These are phyloP conservation scores for Auriculariales sp. DNA, from an alignment of 768 basidiomycete genomes.

Conservation along the genomic window DNA sequence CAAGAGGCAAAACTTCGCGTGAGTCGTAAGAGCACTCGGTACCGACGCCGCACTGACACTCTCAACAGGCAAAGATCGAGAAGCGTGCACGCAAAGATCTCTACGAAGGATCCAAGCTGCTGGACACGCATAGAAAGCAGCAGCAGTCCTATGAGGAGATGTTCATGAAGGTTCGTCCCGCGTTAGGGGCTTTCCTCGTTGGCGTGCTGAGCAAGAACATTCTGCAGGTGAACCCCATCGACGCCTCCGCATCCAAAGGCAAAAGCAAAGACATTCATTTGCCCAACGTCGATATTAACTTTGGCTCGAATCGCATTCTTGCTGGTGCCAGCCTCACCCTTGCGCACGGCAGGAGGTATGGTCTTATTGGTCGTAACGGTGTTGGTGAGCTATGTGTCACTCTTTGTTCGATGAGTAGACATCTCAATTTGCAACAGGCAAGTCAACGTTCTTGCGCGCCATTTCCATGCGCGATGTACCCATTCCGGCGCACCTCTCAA, in stretches of 20 bases:
- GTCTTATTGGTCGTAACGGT: constrained; percentile 83
- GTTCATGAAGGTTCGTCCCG: constrained; percentile 76
- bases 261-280: constrained; percentile 97
- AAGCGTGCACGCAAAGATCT: constrained; percentile 82
- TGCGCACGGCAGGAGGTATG: constrained; percentile 80
- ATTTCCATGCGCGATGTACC: constrained; percentile 92
- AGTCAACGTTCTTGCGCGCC: constrained; percentile 88
- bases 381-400: constrained; percentile 5
- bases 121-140: constrained; percentile 87
- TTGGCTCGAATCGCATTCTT: constrained; percentile 87
- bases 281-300: constrained; percentile 89
- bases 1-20: constrained; percentile 93
- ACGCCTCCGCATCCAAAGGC: constrained; percentile 64
- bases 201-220: background rate
- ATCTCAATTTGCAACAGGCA: constrained; percentile 35
- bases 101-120: constrained; percentile 91
- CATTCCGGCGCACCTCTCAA: constrained; percentile 88
- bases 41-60: constrained; percentile 1
- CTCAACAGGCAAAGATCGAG: constrained; percentile 78
- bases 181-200: background rate
- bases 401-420: background rate
- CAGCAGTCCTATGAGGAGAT: constrained; percentile 97
- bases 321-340: constrained; percentile 78
- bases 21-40: constrained; percentile 2
- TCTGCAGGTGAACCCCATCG: constrained; percentile 76